phyloP scores from a whole-genome alignment of 768 basidiomycete genomes.

The Cystofilobasidium bisporidii region DNA sequence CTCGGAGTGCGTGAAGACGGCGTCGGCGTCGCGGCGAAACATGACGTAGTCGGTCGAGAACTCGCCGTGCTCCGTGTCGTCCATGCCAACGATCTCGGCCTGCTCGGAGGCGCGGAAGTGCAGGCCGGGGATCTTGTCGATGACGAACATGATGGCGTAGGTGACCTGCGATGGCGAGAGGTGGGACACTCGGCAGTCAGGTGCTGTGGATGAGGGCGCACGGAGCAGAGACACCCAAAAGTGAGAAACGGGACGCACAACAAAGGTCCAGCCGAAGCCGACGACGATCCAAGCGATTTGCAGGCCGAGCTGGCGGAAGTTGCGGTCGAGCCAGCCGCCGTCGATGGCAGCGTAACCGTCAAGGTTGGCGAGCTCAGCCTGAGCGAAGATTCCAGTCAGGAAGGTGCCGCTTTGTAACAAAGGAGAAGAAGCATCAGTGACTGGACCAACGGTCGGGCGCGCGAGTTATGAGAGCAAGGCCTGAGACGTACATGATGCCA shows the following conservation, averaged over 20 bases:
- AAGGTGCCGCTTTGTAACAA: constrained; percentile 12
- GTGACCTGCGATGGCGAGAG: constrained; percentile 13
- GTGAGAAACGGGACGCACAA: constrained; percentile 33
- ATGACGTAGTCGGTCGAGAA: constrained; percentile 21
- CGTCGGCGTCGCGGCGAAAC: constrained; percentile 18
- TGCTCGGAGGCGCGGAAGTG: constrained; percentile 50
- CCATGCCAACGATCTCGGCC: constrained; percentile 60
- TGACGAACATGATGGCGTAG: constrained; percentile 63
- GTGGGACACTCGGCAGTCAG: too few relatives aligned
- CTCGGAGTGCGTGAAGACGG: constrained; percentile 9
- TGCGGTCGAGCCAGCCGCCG: constrained; percentile 68
- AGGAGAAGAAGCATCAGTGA: too few relatives aligned
- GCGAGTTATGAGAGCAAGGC: too few relatives aligned
- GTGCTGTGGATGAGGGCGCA: too few relatives aligned
- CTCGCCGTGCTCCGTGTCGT: constrained; percentile 46
- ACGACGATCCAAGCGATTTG: constrained; percentile 53
- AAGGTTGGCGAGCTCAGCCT: constrained; percentile 63
- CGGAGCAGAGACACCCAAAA: too few relatives aligned
- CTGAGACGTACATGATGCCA: constrained; percentile 37
- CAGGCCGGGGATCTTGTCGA: constrained; percentile 77
- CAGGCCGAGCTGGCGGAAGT: constrained; percentile 64
- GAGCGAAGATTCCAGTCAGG: constrained; percentile 49
- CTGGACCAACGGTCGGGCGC: too few relatives aligned
- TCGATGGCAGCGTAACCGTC: constrained; percentile 56
- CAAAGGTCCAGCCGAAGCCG: constrained; percentile 40